phyloP scores from a whole-genome alignment of 2,329 filamentous ascomycete species.

The Aspergillus viridinutans region DNA sequence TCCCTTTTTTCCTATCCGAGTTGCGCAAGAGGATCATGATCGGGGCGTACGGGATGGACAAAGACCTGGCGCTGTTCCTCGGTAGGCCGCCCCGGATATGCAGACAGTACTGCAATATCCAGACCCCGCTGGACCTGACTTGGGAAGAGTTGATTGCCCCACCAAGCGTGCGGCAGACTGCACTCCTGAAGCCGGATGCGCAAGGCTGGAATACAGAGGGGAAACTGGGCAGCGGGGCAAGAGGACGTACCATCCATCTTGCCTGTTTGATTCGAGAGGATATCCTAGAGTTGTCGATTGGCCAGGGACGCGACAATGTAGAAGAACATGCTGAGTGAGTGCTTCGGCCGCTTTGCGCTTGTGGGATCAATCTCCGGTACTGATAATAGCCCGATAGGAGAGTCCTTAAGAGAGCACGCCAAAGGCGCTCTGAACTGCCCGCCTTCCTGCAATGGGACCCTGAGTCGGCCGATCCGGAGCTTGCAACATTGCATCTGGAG shows the following conservation, averaged over 20 bases:
- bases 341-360: not conserved
- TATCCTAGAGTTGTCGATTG: conserved; percentile 17
- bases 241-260: conserved; percentile 7
- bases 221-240: conserved; percentile 6
- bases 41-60: conserved; percentile 41
- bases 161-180: conserved; percentile 6
- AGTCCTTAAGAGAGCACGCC: not conserved
- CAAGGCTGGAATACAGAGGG: conserved; percentile 22
- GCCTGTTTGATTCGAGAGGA: conserved; percentile 17
- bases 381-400: not conserved
- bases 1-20: conserved; percentile 34
- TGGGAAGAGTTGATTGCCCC: conserved; percentile 15
- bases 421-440: conserved; percentile 2
- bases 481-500: conserved; percentile 11
- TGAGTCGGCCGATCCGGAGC: not conserved
- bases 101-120: conserved; percentile 32
- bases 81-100: conserved; percentile 44
- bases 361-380: too few relatives aligned
- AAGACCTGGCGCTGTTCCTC: conserved; percentile 44
- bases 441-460: conserved; percentile 6
- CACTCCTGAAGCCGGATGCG: conserved; percentile 10
- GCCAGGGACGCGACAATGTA: not conserved
- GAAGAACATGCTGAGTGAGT: conserved; percentile 5
- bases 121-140: conserved; percentile 17
- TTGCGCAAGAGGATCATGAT: conserved; percentile 37